Percentiles rank a stretch among this genome's conserved stretches.
Conservation (phyloP, 2,329 filamentous ascomycete genomes). For the Leptographium flavum region DNA sequence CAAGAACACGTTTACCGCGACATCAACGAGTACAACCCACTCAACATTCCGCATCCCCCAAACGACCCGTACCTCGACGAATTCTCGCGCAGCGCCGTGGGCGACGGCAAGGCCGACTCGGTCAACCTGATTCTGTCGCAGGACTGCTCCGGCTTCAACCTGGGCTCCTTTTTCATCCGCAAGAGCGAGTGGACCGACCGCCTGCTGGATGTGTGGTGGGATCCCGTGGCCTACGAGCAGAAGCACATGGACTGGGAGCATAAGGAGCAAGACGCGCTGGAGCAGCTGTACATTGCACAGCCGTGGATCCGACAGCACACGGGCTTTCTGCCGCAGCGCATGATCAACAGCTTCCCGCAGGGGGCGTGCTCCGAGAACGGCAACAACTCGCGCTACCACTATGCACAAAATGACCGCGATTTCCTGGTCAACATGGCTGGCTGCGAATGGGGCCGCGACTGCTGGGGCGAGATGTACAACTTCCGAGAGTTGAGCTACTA, state of each 20-base stretch:
- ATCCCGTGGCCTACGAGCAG: slow-evolving; percentile 93
- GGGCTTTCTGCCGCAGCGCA: slow-evolving; percentile 79
- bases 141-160: slow-evolving; percentile 90
- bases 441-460: slow-evolving; percentile 92
- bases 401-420: slow-evolving; percentile 70
- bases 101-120: slow-evolving; percentile 63
- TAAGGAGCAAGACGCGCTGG: slow-evolving; percentile 92
- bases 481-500: slow-evolving; percentile 85
- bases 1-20: slow-evolving; percentile 70
- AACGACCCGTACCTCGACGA: slow-evolving; percentile 62
- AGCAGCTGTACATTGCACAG: slow-evolving; percentile 81
- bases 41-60: slow-evolving; percentile 81
- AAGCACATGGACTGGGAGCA: slow-evolving; percentile 99
- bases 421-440: slow-evolving; percentile 98
- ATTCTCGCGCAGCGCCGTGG: slow-evolving; percentile 54
- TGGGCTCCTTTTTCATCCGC: slow-evolving; percentile 86
- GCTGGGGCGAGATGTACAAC: slow-evolving; percentile 95
- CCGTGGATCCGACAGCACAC: slow-evolving; percentile 85
- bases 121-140: slow-evolving; percentile 83
- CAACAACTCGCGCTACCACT: slow-evolving; percentile 68
- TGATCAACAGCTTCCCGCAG: slow-evolving; percentile 85
- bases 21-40: slow-evolving; percentile 89
- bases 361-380: slow-evolving; percentile 74
- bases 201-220: slow-evolving; percentile 94
- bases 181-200: slow-evolving; percentile 82